Percentiles rank a stretch among this genome's conserved stretches.
Conservation (phyloP, 208 protist species). For the Crithidia sp. region DNA sequence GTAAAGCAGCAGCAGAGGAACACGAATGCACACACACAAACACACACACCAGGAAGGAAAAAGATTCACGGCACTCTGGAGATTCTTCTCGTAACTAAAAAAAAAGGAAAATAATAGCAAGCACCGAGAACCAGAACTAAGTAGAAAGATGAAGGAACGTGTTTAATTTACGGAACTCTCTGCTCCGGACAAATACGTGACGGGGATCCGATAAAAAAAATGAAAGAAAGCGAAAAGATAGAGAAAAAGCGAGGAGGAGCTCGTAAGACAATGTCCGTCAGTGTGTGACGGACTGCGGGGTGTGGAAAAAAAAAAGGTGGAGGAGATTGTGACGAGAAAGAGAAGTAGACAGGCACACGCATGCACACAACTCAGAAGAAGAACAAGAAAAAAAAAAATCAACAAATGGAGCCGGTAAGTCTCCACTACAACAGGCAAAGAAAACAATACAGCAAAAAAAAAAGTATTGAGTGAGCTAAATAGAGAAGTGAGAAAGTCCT, state of each 20-base stretch:
- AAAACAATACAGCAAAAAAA: slow-evolving; percentile 4
- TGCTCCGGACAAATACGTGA: background rate
- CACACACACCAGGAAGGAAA: too few species aligned
- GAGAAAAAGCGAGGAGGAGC: background rate
- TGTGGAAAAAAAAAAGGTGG: background rate
- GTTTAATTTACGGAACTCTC: background rate
- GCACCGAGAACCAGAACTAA: background rate
- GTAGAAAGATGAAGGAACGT: background rate
- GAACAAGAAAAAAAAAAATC: slow-evolving; percentile 9
- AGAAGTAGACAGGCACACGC: too few species aligned
- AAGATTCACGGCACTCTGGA: too few species aligned
- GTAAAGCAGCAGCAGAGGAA: too few species aligned
- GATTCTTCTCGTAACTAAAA: too few species aligned
- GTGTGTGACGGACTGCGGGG: background rate
- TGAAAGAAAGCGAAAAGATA: slow-evolving; percentile 18
- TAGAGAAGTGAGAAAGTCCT: too few species aligned
- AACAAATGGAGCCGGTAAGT: too few species aligned
- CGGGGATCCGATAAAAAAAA: slow-evolving; percentile 10
- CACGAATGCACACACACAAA: too few species aligned
- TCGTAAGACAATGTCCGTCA: background rate
- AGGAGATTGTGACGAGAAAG: too few species aligned
- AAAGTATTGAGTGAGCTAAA: background rate
- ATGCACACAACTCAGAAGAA: slow-evolving; percentile 5
- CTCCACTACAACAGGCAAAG: background rate
- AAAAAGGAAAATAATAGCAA: slow-evolving; percentile 1